Base-by-base conservation (phyloP, 2,329 filamentous ascomycete species). In the Colletotrichum australisinense region DNA sequence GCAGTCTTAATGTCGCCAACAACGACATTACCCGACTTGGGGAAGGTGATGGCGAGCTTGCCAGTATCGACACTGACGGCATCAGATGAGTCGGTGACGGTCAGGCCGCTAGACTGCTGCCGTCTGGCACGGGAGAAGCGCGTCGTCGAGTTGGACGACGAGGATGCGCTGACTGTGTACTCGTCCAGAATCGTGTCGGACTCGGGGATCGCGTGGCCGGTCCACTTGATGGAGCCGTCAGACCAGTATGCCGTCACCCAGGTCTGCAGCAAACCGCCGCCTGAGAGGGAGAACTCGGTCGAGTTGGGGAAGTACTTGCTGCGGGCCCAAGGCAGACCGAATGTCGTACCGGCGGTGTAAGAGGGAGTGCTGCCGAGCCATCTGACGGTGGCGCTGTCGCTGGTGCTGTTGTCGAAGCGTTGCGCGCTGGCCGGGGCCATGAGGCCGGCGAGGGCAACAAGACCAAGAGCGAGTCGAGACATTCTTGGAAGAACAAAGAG, bases 201-300 rank as follows among this genome's bases (percentile, higher is more conserved):
- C 5, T 81, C 84, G 14, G 84, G 79, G 56, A 91, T 81, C 0
- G 89, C 88, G 76, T 91, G 90, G 0, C 85, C 89, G 3, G 87
- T 90, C 90, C 90, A 92, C 77, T 91, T 91, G 66, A 91, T 83
- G 0, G 89, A 90, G 30, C 87, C 88, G 79, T 92, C 90, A 1
- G 86, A 84, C 90, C 89, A 92, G 77, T 88, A 89, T 0, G 86
- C 88, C 1, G 87, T 91, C 3, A 85, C 81, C 89, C 89, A 91
- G 0, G 89, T 88, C 73, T 91, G 86, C 7, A 70, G 77, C 24
- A 38, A 77, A 0, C 76, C 76, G 5, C 77, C 78, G 24, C 75
- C 74, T 0, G 76, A 75, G 28, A 82, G 78, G 8, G 78, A 78
- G 73, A 86, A 85, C 6, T 76, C 76, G 19, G 83, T 85, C n/a